phyloP scores from a whole-genome alignment of 306 rosid species.

The Malus asiatica region DNA sequence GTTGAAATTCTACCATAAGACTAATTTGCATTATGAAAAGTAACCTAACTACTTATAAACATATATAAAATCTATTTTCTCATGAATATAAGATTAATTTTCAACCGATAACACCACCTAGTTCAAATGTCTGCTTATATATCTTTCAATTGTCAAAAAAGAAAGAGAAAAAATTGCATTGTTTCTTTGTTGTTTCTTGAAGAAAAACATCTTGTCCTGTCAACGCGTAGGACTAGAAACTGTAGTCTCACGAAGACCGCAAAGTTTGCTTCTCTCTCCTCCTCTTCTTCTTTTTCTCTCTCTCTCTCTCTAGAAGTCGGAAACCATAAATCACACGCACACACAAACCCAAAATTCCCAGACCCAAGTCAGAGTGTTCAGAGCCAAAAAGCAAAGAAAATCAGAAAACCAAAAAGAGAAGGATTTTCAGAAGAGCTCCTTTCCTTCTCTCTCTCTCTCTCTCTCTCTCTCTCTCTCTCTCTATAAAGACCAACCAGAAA shows the following conservation, averaged over 20 bases:
- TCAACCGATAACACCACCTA: too few species aligned
- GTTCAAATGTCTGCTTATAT: neutral
- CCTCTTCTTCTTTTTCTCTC: neutral
- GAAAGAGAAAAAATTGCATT: neutral
- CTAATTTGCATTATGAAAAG: accelerated
- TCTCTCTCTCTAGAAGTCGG: neutral
- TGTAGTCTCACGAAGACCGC: neutral
- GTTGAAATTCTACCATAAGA: accelerated
- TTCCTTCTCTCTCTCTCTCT: neutral
- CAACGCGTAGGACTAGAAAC: neutral
- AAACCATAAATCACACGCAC: neutral
- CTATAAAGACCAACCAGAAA: neutral
- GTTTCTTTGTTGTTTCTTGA: neutral
- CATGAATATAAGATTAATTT: too few species aligned
- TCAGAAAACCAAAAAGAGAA: neutral
- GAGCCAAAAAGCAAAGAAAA: neutral
- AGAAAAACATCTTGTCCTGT: neutral
- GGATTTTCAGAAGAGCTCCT: neutral
- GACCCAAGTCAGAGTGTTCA: neutral
- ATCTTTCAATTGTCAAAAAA: neutral
- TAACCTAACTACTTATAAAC: too few species aligned
- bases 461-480: neutral
- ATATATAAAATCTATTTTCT: too few species aligned
- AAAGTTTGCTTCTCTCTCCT: neutral
- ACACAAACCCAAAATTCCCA: neutral